These are phyloP conservation scores for Podospora tetraspora DNA, from an alignment of 495 filamentous ascomycete species.

Conservation along the genomic window DNA sequence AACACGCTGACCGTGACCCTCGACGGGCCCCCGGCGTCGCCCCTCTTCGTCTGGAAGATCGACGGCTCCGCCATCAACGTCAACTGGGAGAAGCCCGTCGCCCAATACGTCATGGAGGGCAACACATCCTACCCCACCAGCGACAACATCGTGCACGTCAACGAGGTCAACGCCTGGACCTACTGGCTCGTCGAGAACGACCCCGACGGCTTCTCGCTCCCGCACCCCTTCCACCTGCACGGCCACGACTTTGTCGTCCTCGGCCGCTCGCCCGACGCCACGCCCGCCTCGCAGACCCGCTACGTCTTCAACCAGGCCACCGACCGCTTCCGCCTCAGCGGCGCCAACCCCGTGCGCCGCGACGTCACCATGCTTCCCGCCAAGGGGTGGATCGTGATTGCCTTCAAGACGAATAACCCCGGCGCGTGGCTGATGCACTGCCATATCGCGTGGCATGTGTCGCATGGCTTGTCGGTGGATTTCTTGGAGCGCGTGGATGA, in stretches of 20 bases:
- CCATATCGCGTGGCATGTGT: conserved; percentile 54
- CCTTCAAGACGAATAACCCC: conserved; percentile 53
- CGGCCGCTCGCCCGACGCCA: conserved; percentile 30
- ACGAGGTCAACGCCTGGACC: conserved; percentile 40
- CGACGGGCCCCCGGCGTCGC: conserved; percentile 9
- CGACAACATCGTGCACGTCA: conserved; percentile 37
- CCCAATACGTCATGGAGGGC: conserved; percentile 33
- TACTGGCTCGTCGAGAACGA: conserved; percentile 51
- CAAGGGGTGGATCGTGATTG: conserved; percentile 45
- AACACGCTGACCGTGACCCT: conserved; percentile 32
- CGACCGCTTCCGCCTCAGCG: conserved; percentile 29
- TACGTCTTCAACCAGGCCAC: conserved; percentile 33
- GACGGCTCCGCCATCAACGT: conserved; percentile 37
- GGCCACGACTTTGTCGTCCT: conserved; percentile 59
- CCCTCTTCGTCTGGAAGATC: conserved; percentile 39
- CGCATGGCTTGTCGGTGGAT: conserved; percentile 43
- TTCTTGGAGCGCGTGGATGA: conserved; percentile 43
- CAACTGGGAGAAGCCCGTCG: conserved; percentile 40
- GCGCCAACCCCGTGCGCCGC: conserved; percentile 52
- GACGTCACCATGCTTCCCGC: conserved; percentile 53
- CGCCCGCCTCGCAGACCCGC: conserved; percentile 12
- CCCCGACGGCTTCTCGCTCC: conserved; percentile 34
- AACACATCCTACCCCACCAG: conserved; percentile 33
- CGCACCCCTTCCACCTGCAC: conserved; percentile 45
- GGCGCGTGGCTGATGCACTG: conserved; percentile 55